phyloP scores from a whole-genome alignment of 1,139 yeast genomes.

The Yamadazyma triangularis region DNA sequence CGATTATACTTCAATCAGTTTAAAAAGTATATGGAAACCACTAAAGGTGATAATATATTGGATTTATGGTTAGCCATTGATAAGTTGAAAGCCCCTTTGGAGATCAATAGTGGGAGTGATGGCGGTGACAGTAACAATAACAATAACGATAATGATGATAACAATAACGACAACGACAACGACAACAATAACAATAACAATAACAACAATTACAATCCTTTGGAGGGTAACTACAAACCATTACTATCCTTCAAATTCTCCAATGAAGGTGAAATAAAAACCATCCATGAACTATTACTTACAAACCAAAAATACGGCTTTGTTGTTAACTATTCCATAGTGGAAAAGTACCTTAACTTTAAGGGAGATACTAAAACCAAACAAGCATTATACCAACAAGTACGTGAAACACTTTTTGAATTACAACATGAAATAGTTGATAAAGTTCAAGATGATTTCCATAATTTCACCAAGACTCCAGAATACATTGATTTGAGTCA shows the following conservation, averaged over 20 bases:
- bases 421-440: slow-evolving; percentile 53
- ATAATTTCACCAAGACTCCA: slow-evolving; percentile 10
- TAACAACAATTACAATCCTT: too few relatives aligned
- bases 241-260: slow-evolving; percentile 24
- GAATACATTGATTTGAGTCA: slow-evolving; percentile 8
- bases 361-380: slow-evolving; percentile 10
- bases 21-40: slow-evolving; percentile 51
- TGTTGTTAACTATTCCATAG: slow-evolving; percentile 14
- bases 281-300: slow-evolving; percentile 44
- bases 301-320: slow-evolving; percentile 12
- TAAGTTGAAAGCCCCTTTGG: slow-evolving; percentile 58
- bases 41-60: slow-evolving; percentile 39
- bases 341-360: slow-evolving; percentile 20
- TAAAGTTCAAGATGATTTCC: slow-evolving; percentile 19
- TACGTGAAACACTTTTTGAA: slow-evolving; percentile 48
- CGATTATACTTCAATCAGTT: slow-evolving; percentile 26
- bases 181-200: too few relatives aligned
- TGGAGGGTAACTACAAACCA: too few relatives aligned
- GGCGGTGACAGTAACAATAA: too few relatives aligned
- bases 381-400: slow-evolving; percentile 7
- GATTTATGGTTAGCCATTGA: slow-evolving; percentile 70
- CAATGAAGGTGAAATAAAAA: slow-evolving; percentile 42
- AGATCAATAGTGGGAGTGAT: slow-evolving; percentile 4
- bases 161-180: slow-evolving; percentile 5
- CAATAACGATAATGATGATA: slow-evolving; percentile 1